Evolutionary conservation across 1,139 yeast species (phyloP).

Genomic region (Kodamaea derodonti): DNA sequence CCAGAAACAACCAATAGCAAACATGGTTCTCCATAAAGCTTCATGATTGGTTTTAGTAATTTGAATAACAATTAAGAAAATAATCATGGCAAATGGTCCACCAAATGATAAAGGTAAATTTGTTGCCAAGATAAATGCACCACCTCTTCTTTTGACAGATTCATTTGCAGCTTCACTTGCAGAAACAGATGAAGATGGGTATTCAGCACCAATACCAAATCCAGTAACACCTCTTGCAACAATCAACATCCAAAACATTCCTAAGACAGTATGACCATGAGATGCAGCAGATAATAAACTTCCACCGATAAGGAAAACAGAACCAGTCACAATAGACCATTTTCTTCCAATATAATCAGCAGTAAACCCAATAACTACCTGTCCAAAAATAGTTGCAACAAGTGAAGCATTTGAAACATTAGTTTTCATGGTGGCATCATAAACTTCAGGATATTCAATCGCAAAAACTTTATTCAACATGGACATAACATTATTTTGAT

Average conservation of each 20-base stretch:
- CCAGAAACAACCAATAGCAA: slow-evolving; percentile 73
- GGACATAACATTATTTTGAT: slow-evolving; percentile 60
- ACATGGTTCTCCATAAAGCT: slow-evolving; percentile 71
- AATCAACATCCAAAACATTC: slow-evolving; percentile 75
- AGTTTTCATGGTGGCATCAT: slow-evolving; percentile 44
- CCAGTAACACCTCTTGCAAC: slow-evolving; percentile 68
- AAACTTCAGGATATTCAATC: slow-evolving; percentile 39
- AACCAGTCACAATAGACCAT: slow-evolving; percentile 54
- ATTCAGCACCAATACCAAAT: slow-evolving; percentile 75
- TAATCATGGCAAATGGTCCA: slow-evolving; percentile 66
- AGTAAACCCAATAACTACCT: slow-evolving; percentile 49
- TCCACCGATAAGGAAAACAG: slow-evolving; percentile 53
- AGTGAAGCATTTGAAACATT: slow-evolving; percentile 56
- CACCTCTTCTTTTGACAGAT: slow-evolving; percentile 58
- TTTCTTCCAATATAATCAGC: slow-evolving; percentile 59
- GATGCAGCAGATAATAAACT: slow-evolving; percentile 56
- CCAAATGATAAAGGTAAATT: slow-evolving; percentile 72
- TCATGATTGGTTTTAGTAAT: slow-evolving; percentile 51
- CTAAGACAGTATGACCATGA: slow-evolving; percentile 47
- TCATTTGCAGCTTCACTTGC: slow-evolving; percentile 75
- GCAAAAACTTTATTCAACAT: slow-evolving; percentile 52
- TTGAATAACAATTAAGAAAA: slow-evolving; percentile 63
- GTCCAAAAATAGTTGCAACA: slow-evolving; percentile 59
- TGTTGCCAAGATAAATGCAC: slow-evolving; percentile 60
- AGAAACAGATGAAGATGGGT: slow-evolving; percentile 65